phyloP scores from a whole-genome alignment of 352 stramenopile species.

The Pythium volutum region DNA sequence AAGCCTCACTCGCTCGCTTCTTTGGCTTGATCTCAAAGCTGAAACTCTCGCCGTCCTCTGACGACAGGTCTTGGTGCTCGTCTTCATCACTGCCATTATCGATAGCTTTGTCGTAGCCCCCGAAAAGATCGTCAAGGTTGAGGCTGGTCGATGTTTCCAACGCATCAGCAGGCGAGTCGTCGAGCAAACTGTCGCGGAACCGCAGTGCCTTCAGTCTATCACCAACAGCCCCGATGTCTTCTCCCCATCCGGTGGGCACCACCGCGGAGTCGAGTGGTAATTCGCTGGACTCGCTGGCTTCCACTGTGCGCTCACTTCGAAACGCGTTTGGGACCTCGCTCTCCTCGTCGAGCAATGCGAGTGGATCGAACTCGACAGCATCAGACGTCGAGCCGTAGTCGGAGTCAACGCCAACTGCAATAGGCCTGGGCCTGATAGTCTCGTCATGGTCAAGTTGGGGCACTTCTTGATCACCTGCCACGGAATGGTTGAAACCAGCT shows the following conservation, averaged over 20 bases:
- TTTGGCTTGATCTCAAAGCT: conserved; percentile 55
- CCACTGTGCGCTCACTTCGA: neutral
- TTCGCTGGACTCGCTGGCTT: neutral
- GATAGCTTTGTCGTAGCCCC: neutral
- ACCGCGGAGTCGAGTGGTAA: neutral
- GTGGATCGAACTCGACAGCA: conserved; percentile 6
- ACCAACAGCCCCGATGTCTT: neutral
- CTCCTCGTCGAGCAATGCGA: conserved; percentile 13
- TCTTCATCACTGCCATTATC: neutral
- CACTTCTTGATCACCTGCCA: neutral
- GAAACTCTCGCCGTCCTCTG: conserved; percentile 18
- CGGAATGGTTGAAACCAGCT: neutral
- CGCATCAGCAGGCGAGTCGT: conserved; percentile 2
- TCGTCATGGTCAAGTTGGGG: neutral
- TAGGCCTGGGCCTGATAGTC: neutral
- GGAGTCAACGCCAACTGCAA: neutral
- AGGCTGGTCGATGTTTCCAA: conserved; percentile 12
- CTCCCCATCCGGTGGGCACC: neutral
- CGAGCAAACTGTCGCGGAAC: conserved; percentile 19
- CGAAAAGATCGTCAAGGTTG: conserved; percentile 22
- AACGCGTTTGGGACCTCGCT: neutral
- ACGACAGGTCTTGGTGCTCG: conserved; percentile 10
- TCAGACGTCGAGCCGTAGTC: neutral
- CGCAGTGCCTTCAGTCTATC: conserved; percentile 13
- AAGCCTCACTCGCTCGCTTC: conserved; percentile 14